phyloP scores from a whole-genome alignment of 306 rosid genomes.

The Canavalia gladiata region DNA sequence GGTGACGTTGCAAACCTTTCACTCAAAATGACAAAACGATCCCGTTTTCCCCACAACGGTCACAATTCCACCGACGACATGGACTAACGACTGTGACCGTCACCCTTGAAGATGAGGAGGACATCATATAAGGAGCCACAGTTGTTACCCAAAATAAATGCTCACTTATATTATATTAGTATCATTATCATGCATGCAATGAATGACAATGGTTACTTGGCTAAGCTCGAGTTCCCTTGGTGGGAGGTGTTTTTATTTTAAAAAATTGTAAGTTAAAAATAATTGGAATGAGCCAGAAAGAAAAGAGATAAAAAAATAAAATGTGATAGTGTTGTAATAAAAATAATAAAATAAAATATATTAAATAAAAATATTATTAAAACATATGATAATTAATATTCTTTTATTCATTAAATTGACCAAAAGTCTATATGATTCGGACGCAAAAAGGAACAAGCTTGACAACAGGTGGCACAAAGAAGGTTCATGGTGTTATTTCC shows the following conservation, averaged over 20 bases:
- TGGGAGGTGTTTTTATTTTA: neutral
- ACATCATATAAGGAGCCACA: neutral
- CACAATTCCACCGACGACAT: conserved; percentile 7
- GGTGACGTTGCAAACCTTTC: neutral
- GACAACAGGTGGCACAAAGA: neutral
- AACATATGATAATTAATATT: too few species aligned
- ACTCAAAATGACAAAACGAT: conserved; percentile 13
- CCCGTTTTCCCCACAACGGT: neutral
- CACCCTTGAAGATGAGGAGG: neutral
- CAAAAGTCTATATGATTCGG: neutral
- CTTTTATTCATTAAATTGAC: neutral
- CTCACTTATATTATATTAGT: neutral
- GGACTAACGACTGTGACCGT: neutral
- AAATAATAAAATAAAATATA: too few species aligned
- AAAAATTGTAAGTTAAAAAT: too few species aligned
- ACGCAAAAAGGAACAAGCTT: conserved; percentile 8
- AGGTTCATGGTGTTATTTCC: conserved; percentile 2
- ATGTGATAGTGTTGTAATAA: too few species aligned
- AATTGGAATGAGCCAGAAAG: too few species aligned
- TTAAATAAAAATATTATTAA: too few species aligned
- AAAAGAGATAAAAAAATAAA: too few species aligned
- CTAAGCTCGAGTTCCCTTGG: neutral
- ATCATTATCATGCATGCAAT: neutral
- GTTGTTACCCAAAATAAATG: neutral
- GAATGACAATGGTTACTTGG: conserved; percentile 5